Evolutionary conservation across 495 filamentous ascomycete genomes (phyloP), one percentile per base, ranked within the genome.

Genomic region (Neurospora sp.): DNA sequence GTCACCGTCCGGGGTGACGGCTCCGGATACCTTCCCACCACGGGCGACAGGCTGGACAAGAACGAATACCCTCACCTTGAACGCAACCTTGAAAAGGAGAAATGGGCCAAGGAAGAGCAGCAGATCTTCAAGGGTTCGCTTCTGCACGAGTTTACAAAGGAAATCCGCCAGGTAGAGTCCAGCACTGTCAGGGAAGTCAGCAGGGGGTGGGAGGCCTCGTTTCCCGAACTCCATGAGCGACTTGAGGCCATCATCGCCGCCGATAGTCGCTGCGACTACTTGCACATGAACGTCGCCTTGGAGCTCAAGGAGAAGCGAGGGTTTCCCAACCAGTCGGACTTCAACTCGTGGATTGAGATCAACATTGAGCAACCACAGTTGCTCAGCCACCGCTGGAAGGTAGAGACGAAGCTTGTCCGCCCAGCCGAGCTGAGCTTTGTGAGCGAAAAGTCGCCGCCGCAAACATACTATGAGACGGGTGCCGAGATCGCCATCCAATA

Each of bases 241-340:
- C 82, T 87, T 18, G 80, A 83, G 11, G 70, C 73, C 39, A 80
- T 83, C 39, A 76, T 82, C 6, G 77, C 78, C 35, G 77, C 79
- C 60, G 84, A 84, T 71, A 75, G 81, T 70, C 78, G 76, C n/a
- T 86, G 84, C 74, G 85, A 87, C 71, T 82, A 87, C n/a, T 77
- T 89, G 71, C 86, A 88, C 72, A 84, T 89, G 76, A 82, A 87
- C 44, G 80, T 82, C 12, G 82, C 82, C 9, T 79, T 89, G 0
- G 82, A 86, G 62, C 72, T 87, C 8, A 83, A 84, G 72, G 80
- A 82, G 12, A 82, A 83, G 14, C 78, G 81, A 31, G 80, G 82
- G 42, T 86, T 87, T 74, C 85, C 85, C 10, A 76, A 81, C 40
- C 82, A 83, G 5, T 85, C 86, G 38, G 83, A 85, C 27, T 80